A percentile compares a stretch with the other conserved stretches of the same genome.
These are phyloP conservation scores for Trichophyton schoenleinii DNA, from an alignment of 2,329 filamentous ascomycete genomes.

Conservation along the genomic window DNA sequence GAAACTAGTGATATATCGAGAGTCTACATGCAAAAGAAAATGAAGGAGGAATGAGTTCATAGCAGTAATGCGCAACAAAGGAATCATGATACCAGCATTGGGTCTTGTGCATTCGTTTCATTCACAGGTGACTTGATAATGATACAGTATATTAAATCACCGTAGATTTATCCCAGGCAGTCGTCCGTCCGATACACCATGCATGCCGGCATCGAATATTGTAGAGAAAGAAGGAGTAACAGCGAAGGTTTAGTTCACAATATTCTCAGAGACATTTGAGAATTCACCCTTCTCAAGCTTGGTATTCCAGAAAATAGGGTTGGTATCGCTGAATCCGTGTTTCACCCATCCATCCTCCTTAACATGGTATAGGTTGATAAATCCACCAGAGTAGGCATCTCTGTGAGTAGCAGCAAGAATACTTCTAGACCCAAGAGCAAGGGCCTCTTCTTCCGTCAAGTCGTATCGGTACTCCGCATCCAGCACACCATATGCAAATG, in stretches of 20 bases:
- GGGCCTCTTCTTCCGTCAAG: slow-evolving; percentile 69
- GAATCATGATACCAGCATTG: no score
- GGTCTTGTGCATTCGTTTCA: background rate
- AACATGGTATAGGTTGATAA: slow-evolving; percentile 97
- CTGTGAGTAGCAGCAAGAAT: slow-evolving; percentile 93
- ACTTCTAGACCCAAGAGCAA: slow-evolving; percentile 80
- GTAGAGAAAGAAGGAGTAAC: background rate
- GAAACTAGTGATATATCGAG: no score
- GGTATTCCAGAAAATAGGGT: slow-evolving; percentile 99
- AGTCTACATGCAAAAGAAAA: no score
- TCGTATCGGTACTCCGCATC: slow-evolving; percentile 94
- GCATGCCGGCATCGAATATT: background rate
- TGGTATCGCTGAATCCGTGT: slow-evolving; percentile 95
- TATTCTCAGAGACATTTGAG: slow-evolving; percentile 61
- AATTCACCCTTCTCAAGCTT: slow-evolving; percentile 99
- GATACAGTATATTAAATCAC: slow-evolving; percentile 2
- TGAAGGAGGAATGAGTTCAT: no score
- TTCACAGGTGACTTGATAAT: background rate
- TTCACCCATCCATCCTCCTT: slow-evolving; percentile 99
- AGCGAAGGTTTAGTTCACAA: slow-evolving; percentile 36
- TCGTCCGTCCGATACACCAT: background rate
- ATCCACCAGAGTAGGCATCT: slow-evolving; percentile 97
- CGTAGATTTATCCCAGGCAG: background rate
- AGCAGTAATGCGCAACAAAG: no score
- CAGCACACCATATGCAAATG: slow-evolving; percentile 94